A percentile compares a stretch with the other conserved stretches of the same genome.
Conservation (phyloP, 345 rosid species). For the Linum usitatissimum region DNA sequence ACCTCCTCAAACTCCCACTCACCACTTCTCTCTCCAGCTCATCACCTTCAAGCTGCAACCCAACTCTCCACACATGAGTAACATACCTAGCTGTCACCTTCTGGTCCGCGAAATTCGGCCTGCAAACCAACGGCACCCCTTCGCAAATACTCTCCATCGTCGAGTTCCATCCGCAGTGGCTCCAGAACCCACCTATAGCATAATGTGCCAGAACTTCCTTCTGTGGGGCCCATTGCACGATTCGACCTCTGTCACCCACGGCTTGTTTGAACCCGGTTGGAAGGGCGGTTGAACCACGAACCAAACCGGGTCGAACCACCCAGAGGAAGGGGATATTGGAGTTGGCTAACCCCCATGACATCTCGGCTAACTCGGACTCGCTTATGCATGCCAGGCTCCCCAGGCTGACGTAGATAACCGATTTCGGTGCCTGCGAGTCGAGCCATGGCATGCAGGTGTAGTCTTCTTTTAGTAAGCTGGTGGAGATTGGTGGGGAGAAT, state of each 20-base stretch:
- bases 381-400: slow-evolving; percentile 17
- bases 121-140: slow-evolving; percentile 36
- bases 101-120: slow-evolving; percentile 30
- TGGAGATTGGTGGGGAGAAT: slow-evolving; percentile 13
- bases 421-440: slow-evolving; percentile 18
- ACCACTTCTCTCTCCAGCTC: background rate
- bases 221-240: slow-evolving; percentile 36
- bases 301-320: slow-evolving; percentile 24
- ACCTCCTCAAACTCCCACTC: background rate
- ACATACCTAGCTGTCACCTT: background rate
- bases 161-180: slow-evolving; percentile 39
- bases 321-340: slow-evolving; percentile 24
- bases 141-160: slow-evolving; percentile 27
- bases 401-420: slow-evolving; percentile 27
- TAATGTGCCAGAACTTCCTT: slow-evolving; percentile 25
- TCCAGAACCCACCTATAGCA: slow-evolving; percentile 33
- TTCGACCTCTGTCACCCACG: slow-evolving; percentile 12
- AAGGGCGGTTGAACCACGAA: slow-evolving; percentile 11
- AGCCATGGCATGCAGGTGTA: slow-evolving; percentile 29
- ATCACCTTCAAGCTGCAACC: background rate
- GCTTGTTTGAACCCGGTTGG: slow-evolving; percentile 13
- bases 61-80: background rate
- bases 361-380: slow-evolving; percentile 19
- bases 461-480: slow-evolving; percentile 21
- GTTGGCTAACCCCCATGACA: slow-evolving; percentile 28